Evolutionary conservation across 257 asterid genomes (phyloP).

Genomic region (Solanum peruvianum): DNA sequence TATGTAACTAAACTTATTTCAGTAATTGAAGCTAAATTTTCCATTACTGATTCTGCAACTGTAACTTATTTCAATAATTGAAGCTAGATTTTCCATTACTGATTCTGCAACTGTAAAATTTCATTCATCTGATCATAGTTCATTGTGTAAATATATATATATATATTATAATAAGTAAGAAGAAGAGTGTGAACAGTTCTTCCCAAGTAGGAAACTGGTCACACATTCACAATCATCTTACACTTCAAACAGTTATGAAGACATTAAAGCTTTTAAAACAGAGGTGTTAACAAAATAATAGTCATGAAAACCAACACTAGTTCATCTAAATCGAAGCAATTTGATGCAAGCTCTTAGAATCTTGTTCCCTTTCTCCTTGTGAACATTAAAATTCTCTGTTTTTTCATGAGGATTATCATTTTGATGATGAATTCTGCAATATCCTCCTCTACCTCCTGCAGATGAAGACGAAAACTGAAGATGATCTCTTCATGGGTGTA

Average conservation of each 20-base stretch:
- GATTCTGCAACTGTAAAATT: neutral
- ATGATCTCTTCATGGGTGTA: slow-evolving; percentile 16
- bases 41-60: no score
- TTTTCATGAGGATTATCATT: neutral
- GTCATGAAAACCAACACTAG: neutral
- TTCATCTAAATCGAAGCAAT: slow-evolving; percentile 9
- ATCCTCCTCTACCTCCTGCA: slow-evolving; percentile 2
- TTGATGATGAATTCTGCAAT: slow-evolving; percentile 21
- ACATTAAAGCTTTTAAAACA: no score
- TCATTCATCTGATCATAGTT: neutral
- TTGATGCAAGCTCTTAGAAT: slow-evolving; percentile 15
- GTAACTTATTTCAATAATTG: neutral
- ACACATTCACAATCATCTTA: neutral
- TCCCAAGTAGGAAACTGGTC: neutral
- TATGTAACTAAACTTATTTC: neutral
- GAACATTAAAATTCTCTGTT: neutral
- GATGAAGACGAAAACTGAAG: slow-evolving; percentile 6
- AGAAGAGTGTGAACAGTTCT: neutral
- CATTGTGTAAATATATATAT: neutral
- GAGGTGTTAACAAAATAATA: no score
- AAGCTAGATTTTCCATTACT: no score
- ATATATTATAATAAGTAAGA: no score
- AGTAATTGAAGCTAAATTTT: no score
- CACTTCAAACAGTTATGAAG: neutral
- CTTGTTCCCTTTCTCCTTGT: slow-evolving; percentile 9